phyloP scores from a whole-genome alignment of 768 basidiomycete genomes.

The Suillus weaverae region DNA sequence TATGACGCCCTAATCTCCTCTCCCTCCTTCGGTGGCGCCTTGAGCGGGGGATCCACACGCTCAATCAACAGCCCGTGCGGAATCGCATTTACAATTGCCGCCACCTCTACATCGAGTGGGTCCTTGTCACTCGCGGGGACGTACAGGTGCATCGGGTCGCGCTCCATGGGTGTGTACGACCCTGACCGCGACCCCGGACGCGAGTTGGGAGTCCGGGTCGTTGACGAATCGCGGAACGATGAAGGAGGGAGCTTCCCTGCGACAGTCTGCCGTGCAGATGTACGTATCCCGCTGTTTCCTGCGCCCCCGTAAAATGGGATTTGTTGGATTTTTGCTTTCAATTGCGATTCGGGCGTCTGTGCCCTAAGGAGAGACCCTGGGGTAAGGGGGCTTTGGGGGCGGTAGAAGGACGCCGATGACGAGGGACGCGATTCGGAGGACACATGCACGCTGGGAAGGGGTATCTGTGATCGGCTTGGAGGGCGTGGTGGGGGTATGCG shows the following conservation, averaged over 20 bases:
- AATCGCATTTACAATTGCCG: slow-evolving; percentile 69
- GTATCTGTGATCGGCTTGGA: slow-evolving; percentile 83
- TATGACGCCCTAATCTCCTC: slow-evolving; percentile 86
- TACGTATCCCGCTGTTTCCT: slow-evolving; percentile 31
- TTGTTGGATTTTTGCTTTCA: slow-evolving; percentile 61
- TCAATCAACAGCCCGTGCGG: slow-evolving; percentile 77
- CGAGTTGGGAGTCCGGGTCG: slow-evolving; percentile 54
- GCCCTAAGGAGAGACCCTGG: slow-evolving; percentile 46
- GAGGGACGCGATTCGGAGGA: slow-evolving; percentile 69
- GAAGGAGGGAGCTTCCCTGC: slow-evolving; percentile 62
- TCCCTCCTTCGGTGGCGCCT: slow-evolving; percentile 61
- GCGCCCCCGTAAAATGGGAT: slow-evolving; percentile 52
- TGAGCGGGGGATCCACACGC: slow-evolving; percentile 77
- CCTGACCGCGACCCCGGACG: slow-evolving; percentile 67
- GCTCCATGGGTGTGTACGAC: slow-evolving; percentile 60
- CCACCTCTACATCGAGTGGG: slow-evolving; percentile 82
- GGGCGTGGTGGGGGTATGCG: slow-evolving; percentile 63
- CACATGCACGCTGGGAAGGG: slow-evolving; percentile 71
- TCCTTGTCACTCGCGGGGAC: slow-evolving; percentile 66
- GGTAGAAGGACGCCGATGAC: slow-evolving; percentile 69
- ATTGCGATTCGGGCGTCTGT: slow-evolving; percentile 67
- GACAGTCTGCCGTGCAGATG: slow-evolving; percentile 36
- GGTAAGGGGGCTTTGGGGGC: slow-evolving; percentile 53
- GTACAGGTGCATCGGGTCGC: slow-evolving; percentile 59
- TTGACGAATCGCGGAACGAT: slow-evolving; percentile 65